Percentiles rank a stretch among this genome's conserved stretches.
Evolutionary conservation across 495 filamentous ascomycete species (phyloP).

Genomic region (Lepidopterella palustris): DNA sequence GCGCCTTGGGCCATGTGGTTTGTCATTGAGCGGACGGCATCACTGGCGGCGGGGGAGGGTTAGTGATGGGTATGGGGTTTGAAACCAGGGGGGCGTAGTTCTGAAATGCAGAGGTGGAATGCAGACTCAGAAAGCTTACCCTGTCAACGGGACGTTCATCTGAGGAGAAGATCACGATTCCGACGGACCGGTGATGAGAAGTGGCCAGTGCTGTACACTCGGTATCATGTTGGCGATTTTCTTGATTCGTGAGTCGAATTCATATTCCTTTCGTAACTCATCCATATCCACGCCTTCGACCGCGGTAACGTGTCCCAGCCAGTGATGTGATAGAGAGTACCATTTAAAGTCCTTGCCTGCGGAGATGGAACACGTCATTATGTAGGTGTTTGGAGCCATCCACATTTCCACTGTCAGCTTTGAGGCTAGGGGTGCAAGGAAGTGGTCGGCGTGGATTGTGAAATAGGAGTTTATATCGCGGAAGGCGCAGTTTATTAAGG

Average conservation of each 20-base stretch:
- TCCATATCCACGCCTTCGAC: slow-evolving; percentile 34
- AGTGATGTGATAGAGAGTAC: slow-evolving; percentile 47
- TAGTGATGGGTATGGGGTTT: too few species aligned
- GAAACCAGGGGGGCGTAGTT: too few species aligned
- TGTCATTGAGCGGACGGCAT: slow-evolving; percentile 27
- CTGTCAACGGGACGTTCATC: slow-evolving; percentile 29
- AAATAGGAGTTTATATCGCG: slow-evolving; percentile 4
- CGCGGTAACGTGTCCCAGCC: slow-evolving; percentile 24
- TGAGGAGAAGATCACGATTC: slow-evolving; percentile 19
- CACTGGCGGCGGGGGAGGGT: too few species aligned
- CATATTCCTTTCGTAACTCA: slow-evolving; percentile 32
- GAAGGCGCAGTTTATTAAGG: background rate
- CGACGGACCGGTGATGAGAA: slow-evolving; percentile 26
- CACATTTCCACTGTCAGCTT: slow-evolving; percentile 44
- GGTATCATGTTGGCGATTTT: slow-evolving; percentile 30
- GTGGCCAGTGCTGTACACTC: slow-evolving; percentile 21
- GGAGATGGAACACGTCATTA: slow-evolving; percentile 48
- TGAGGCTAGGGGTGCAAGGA: slow-evolving; percentile 35
- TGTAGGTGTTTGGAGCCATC: slow-evolving; percentile 41
- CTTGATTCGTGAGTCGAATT: slow-evolving; percentile 38
- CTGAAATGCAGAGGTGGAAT: too few species aligned
- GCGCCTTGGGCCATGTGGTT: slow-evolving; percentile 33
- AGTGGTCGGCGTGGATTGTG: slow-evolving; percentile 36
- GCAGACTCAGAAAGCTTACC: too few species aligned
- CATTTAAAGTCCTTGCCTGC: slow-evolving; percentile 44